Evolutionary conservation across 2,329 filamentous ascomycete species (phyloP).

Genomic region (Aspergillus quadricinctus): DNA sequence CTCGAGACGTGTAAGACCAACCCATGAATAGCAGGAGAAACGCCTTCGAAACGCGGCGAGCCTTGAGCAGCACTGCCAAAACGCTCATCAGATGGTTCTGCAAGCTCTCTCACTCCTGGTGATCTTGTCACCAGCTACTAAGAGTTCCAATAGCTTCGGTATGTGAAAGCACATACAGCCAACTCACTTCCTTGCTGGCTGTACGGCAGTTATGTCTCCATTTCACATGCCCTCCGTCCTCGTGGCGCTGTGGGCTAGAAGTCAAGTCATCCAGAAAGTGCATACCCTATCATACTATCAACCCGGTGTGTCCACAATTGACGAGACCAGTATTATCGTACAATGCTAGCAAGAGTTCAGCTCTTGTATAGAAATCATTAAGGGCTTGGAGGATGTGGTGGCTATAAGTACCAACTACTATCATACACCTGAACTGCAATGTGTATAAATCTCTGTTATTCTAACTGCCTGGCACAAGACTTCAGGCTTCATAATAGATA

Average conservation of each 20-base stretch:
- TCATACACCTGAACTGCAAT: background rate
- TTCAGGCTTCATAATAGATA: background rate
- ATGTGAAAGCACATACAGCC: slow-evolving; percentile 39
- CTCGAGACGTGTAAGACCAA: background rate
- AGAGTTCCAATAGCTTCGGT: slow-evolving; percentile 45
- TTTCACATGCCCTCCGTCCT: background rate
- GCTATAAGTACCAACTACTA: no score
- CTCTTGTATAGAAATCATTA: no score
- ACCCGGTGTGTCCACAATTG: no score
- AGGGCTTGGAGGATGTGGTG: no score
- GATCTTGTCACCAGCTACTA: slow-evolving; percentile 45
- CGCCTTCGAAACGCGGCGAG: background rate
- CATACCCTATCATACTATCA: no score
- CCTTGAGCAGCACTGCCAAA: background rate
- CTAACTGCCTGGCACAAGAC: background rate
- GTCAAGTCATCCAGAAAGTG: background rate
- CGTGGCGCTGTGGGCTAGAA: background rate
- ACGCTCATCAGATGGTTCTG: slow-evolving; percentile 19
- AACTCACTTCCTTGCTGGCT: slow-evolving; percentile 41
- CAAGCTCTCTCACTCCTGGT: no score
- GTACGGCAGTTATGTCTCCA: background rate
- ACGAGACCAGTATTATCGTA: no score
- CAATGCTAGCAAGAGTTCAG: no score
- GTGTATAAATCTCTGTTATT: background rate
- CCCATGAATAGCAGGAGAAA: background rate